These are phyloP conservation scores for Exophiala viscosa DNA, from an alignment of 2,329 filamentous ascomycete species.

Conservation along the genomic window DNA sequence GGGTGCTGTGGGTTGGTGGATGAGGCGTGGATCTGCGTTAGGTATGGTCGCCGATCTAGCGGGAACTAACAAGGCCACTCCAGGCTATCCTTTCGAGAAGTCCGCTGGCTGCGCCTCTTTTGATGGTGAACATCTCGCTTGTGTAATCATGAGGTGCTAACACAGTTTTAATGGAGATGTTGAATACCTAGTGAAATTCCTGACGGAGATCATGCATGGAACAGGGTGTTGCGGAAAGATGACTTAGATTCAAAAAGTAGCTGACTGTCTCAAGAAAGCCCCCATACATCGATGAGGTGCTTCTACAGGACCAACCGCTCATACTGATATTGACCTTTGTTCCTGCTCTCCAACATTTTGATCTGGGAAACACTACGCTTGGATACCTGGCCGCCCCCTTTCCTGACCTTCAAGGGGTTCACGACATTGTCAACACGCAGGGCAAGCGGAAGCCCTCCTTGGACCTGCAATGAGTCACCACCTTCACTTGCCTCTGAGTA, in stretches of 20 bases:
- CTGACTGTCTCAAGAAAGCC: too few species aligned
- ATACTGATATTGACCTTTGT: slow-evolving; percentile 76
- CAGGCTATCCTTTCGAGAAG: not conserved
- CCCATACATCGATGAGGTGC: not conserved
- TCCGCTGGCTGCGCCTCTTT: too few species aligned
- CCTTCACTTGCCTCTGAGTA: slow-evolving; percentile 23
- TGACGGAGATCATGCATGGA: too few species aligned
- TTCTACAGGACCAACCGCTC: slow-evolving; percentile 52
- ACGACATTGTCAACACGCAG: slow-evolving; percentile 55
- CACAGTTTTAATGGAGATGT: too few species aligned
- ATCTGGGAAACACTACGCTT: slow-evolving; percentile 68
- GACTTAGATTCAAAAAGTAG: too few species aligned
- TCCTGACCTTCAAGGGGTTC: slow-evolving; percentile 49
- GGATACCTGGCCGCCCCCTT: slow-evolving; percentile 66
- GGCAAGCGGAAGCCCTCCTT: slow-evolving; percentile 49
- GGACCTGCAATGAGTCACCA: slow-evolving; percentile 9
- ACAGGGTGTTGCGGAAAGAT: too few species aligned
- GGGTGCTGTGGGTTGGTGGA: not conserved
- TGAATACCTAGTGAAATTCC: too few species aligned
- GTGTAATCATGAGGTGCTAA: too few species aligned
- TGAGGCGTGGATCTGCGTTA: slow-evolving; percentile 1
- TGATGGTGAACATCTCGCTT: too few species aligned
- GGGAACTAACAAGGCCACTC: not conserved
- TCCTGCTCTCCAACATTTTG: slow-evolving; percentile 72
- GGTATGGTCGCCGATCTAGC: not conserved